phyloP scores from a whole-genome alignment of 2,329 filamentous ascomycete genomes.

The Pseudogymnoascus sp. region DNA sequence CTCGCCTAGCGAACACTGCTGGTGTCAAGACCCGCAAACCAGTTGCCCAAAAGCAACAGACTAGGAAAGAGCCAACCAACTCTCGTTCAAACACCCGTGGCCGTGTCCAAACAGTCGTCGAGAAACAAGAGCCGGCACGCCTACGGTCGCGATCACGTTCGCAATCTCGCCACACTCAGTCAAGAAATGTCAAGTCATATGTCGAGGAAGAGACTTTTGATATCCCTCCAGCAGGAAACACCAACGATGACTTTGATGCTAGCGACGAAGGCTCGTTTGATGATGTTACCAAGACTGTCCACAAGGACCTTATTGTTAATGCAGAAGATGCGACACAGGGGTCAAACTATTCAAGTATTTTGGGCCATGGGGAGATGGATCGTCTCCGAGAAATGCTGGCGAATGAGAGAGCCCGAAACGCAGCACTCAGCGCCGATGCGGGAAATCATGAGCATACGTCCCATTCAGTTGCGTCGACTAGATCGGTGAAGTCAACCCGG shows the following conservation, averaged over 20 bases:
- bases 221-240: slow-evolving; percentile 24
- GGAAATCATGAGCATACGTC: background rate
- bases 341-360: slow-evolving; percentile 10
- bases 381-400: slow-evolving; percentile 10
- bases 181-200: slow-evolving; percentile 28
- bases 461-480: background rate
- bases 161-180: slow-evolving; percentile 12
- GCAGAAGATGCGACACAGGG: slow-evolving; percentile 6
- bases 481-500: background rate
- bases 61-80: background rate
- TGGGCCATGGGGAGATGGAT: slow-evolving; percentile 12
- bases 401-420: slow-evolving; percentile 9
- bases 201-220: slow-evolving; percentile 37
- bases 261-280: slow-evolving; percentile 8
- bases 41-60: background rate
- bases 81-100: background rate
- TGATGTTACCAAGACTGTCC: slow-evolving; percentile 10
- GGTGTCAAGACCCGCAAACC: background rate
- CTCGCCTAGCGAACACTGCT: background rate
- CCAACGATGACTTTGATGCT: background rate
- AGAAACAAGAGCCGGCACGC: slow-evolving; percentile 1
- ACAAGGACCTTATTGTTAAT: slow-evolving; percentile 10
- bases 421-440: background rate
- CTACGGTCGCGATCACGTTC: slow-evolving; percentile 9
- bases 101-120: slow-evolving; percentile 15